Evolutionary conservation across 2,329 filamentous ascomycete species (phyloP).

Genomic region (Trichoderma atrobrunneum): DNA sequence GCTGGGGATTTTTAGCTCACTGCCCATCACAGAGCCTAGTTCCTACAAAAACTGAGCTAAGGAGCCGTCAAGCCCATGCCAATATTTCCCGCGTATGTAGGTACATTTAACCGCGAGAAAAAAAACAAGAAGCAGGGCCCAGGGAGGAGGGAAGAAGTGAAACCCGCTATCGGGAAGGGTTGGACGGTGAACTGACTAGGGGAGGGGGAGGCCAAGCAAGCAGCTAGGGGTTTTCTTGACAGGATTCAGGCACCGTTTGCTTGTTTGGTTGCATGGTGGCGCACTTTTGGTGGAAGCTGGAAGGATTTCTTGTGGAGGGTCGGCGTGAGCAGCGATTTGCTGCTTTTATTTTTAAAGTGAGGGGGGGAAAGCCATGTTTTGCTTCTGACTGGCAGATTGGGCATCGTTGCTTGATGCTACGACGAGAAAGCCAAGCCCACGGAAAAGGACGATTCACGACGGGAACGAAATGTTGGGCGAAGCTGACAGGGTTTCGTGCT

Average conservation of each 20-base stretch:
- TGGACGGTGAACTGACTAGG: not conserved
- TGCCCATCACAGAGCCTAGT: not conserved
- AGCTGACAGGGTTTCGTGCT: not conserved
- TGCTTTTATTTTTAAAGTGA: not conserved
- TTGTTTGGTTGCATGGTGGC: not conserved
- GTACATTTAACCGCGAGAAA: slow-evolving; percentile 7
- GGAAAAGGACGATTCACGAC: no score
- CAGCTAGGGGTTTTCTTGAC: not conserved
- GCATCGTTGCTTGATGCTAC: not conserved
- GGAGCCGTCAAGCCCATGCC: not conserved
- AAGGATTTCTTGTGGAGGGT: slow-evolving; percentile 2
- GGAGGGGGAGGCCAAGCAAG: not conserved
- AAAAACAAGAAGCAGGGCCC: not conserved
- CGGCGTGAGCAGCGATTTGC: not conserved
- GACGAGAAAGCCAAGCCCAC: not conserved
- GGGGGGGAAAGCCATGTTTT: not conserved
- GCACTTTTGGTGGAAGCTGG: not conserved
- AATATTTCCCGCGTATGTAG: not conserved
- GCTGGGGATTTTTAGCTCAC: not conserved
- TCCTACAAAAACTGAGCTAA: not conserved
- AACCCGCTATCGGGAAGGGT: slow-evolving; percentile 3
- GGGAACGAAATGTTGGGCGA: not conserved
- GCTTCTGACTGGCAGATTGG: not conserved
- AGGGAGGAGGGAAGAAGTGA: slow-evolving; percentile 5
- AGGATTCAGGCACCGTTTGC: not conserved